Base-by-base conservation (phyloP, 352 stramenopile species). In the Aphanomyces stellatus region DNA sequence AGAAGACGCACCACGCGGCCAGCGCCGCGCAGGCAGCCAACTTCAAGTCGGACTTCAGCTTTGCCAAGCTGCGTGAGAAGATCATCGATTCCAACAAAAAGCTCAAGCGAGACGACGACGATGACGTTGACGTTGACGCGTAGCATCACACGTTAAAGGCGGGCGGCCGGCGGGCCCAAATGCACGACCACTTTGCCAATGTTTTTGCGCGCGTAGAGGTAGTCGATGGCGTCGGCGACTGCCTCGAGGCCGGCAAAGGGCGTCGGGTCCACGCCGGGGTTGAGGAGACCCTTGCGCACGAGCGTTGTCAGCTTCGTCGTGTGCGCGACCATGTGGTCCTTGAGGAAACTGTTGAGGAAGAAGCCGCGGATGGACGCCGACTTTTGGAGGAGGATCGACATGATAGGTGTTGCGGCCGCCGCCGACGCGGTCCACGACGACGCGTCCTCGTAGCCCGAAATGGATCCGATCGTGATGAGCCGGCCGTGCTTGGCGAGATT, bases 61-160 rank as follows among this genome's bases (percentile, higher is more conserved):
- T 85, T 60, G 81, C 81, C 28, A 90, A 88, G 63, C 46, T 90
- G 68, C 76, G 81, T 41, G 81, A 88, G 55, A 88, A 88, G 59
- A 88, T 88, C 41, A 15, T 77, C 41, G 69, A 74, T 41, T 64
- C 55, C 5, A 64, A 49, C 30, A 46, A 73, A 41, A 80, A 77
- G 48, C 79, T 75, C 48, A 90, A 90, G 71, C 78, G 79, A 68
- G 88, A 88, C 55, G 71, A 17, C 53, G 49, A 37, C 24, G 11
- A 35, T 28, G 17, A 53, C 2, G 43, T 53, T 25, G 19, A 28
- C 19, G 43, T 10, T 30, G 43, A 53, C 1, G 43, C 24, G 19
- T 53, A 30, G 8, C 17, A 4, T 25, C 8, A 43, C 37, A 5
- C 13, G 25, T 43, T 25, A 64, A 25, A 37, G 35, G 19, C 31